phyloP scores from a whole-genome alignment of 2,329 filamentous ascomycete species.

The Xylaria sp. region DNA sequence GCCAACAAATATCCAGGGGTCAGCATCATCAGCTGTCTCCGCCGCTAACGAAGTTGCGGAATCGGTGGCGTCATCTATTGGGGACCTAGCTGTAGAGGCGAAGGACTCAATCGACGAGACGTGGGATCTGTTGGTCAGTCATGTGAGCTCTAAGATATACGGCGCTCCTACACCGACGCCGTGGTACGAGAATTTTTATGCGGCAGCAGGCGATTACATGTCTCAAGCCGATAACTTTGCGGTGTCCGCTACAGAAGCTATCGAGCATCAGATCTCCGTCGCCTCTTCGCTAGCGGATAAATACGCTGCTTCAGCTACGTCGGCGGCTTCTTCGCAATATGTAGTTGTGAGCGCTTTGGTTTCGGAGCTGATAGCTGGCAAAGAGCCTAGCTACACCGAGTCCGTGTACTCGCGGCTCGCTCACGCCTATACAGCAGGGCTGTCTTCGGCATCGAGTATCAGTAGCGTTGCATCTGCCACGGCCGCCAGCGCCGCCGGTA shows the following conservation, averaged over 20 bases:
- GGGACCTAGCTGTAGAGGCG: slow-evolving; percentile 51
- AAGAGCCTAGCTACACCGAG: slow-evolving; percentile 81
- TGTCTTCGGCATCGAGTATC: slow-evolving; percentile 57
- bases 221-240: slow-evolving; percentile 38
- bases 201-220: slow-evolving; percentile 49
- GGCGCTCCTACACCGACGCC: slow-evolving; percentile 66
- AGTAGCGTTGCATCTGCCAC: slow-evolving; percentile 45
- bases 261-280: slow-evolving; percentile 32
- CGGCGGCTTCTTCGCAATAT: slow-evolving; percentile 67
- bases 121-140: slow-evolving; percentile 67
- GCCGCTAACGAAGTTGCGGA: slow-evolving; percentile 55
- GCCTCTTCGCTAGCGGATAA: slow-evolving; percentile 49
- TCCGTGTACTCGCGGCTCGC: slow-evolving; percentile 76
- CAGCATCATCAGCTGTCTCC: slow-evolving; percentile 51
- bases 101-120: slow-evolving; percentile 52
- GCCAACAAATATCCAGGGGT: slow-evolving; percentile 58
- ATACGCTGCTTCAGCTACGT: slow-evolving; percentile 67
- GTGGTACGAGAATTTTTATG: slow-evolving; percentile 56
- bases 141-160: slow-evolving; percentile 73
- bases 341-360: slow-evolving; percentile 73
- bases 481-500: slow-evolving; percentile 35
- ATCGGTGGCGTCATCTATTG: slow-evolving; percentile 52
- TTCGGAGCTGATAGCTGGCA: slow-evolving; percentile 76
- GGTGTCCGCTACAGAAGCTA: slow-evolving; percentile 40
- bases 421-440: slow-evolving; percentile 72